Conservation (phyloP, 805 yeast genomes). For the Wickerhamomyces mucosus region DNA sequence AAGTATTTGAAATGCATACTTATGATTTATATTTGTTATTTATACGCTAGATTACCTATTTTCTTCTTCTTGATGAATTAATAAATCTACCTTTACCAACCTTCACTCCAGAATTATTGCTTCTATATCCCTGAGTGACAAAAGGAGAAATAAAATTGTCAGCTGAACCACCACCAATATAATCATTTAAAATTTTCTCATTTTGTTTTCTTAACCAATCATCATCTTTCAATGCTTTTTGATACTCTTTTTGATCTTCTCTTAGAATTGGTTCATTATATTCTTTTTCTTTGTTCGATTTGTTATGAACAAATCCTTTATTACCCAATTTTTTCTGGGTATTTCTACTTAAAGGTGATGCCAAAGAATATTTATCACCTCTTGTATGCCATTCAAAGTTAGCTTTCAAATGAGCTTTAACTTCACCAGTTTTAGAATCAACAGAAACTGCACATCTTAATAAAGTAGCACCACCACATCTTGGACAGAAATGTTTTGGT, state of each 20-base stretch:
- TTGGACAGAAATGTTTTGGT: conserved; percentile 84
- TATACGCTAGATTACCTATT: conserved; percentile 2
- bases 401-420: conserved; percentile 80
- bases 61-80: conserved; percentile 46
- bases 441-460: conserved; percentile 86
- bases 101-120: conserved; percentile 45
- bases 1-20: not conserved
- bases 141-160: conserved; percentile 88
- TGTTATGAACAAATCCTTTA: conserved; percentile 69
- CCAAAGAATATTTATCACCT: conserved; percentile 73
- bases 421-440: conserved; percentile 65
- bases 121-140: conserved; percentile 49
- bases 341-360: conserved; percentile 81
- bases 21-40: not conserved
- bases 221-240: conserved; percentile 77
- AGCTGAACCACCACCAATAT: conserved; percentile 94
- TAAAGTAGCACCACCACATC: conserved; percentile 90
- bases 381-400: conserved; percentile 91
- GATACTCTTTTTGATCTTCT: conserved; percentile 93
- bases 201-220: conserved; percentile 80
- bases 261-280: conserved; percentile 49
- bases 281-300: conserved; percentile 43
- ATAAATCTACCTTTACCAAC: conserved; percentile 83
- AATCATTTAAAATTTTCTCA: conserved; percentile 76
- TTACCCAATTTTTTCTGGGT: conserved; percentile 66